These are phyloP conservation scores for Pontederia paniculata DNA, from an alignment of 176 grass and related monocot genomes.

Conservation along the genomic window DNA sequence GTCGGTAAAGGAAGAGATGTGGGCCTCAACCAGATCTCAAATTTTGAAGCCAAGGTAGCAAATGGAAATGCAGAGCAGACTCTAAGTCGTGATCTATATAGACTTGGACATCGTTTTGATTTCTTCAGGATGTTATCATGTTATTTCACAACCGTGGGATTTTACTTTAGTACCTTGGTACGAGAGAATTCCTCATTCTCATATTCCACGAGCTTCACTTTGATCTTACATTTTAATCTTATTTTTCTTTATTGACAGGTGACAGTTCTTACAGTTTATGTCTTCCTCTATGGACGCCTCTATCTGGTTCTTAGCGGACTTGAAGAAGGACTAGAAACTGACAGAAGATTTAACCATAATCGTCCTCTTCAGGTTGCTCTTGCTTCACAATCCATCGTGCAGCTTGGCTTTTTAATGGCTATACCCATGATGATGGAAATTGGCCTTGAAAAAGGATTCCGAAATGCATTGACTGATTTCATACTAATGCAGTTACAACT, in stretches of 20 bases:
- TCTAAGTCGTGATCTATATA: slow-evolving; percentile 80
- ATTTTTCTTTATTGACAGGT: slow-evolving; percentile 38
- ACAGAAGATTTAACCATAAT: slow-evolving; percentile 71
- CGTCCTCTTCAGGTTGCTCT: slow-evolving; percentile 75
- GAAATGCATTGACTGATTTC: slow-evolving; percentile 73
- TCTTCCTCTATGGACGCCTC: slow-evolving; percentile 84
- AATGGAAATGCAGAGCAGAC: slow-evolving; percentile 93
- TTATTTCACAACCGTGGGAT: slow-evolving; percentile 85
- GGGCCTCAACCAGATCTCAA: slow-evolving; percentile 82
- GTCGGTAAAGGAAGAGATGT: slow-evolving; percentile 97
- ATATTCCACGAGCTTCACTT: slow-evolving; percentile 1
- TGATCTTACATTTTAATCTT: slow-evolving; percentile 5
- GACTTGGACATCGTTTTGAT: slow-evolving; percentile 89
- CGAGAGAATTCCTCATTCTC: slow-evolving; percentile 16
- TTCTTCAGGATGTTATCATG: slow-evolving; percentile 98
- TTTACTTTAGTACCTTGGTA: slow-evolving; percentile 93
- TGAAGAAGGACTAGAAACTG: slow-evolving; percentile 57
- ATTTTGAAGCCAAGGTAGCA: slow-evolving; percentile 90
- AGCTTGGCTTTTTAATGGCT: slow-evolving; percentile 92
- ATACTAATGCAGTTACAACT: slow-evolving; percentile 89
- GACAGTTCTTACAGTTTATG: slow-evolving; percentile 82
- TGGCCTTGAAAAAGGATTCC: slow-evolving; percentile 87
- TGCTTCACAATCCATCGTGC: slow-evolving; percentile 87
- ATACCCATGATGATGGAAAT: slow-evolving; percentile 99
- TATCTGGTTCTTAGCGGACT: slow-evolving; percentile 97